These are phyloP conservation scores for Orbilia oligospora DNA, from an alignment of 2,329 filamentous ascomycete genomes.

Conservation along the genomic window DNA sequence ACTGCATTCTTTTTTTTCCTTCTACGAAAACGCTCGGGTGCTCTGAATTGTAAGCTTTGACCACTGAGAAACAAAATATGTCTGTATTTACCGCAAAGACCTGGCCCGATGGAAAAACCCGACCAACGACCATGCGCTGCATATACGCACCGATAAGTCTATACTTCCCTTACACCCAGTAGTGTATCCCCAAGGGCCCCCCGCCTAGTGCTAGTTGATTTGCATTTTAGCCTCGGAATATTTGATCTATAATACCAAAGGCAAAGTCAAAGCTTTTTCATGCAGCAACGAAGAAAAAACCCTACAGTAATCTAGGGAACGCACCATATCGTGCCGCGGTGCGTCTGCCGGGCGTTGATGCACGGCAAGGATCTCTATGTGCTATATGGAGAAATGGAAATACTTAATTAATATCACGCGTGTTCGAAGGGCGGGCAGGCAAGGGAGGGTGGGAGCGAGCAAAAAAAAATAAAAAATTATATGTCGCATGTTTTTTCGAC, in stretches of 20 bases:
- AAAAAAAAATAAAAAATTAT: conserved; percentile 6
- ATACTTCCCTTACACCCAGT: conserved; percentile 29
- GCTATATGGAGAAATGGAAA: conserved; percentile 44
- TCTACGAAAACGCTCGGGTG: conserved; percentile 38
- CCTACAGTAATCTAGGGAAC: conserved; percentile 23
- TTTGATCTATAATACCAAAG: conserved; percentile 45
- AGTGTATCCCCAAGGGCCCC: conserved; percentile 25
- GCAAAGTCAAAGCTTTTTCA: conserved; percentile 36
- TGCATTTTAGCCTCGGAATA: conserved; percentile 61
- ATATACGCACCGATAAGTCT: conserved; percentile 31
- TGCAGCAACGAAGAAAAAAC: conserved; percentile 15
- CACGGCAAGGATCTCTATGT: conserved; percentile 28
- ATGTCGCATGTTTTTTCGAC: conserved; percentile 35
- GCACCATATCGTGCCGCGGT: conserved; percentile 46
- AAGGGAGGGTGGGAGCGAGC: background rate
- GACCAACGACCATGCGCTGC: conserved; percentile 41
- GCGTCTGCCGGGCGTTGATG: conserved; percentile 44
- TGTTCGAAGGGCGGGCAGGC: conserved; percentile 17
- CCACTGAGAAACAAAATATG: conserved; percentile 21
- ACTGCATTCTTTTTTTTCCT: conserved; percentile 32
- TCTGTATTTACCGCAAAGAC: conserved; percentile 56
- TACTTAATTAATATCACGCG: conserved; percentile 46
- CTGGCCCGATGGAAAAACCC: conserved; percentile 25
- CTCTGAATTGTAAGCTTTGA: conserved; percentile 26
- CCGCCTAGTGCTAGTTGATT: conserved; percentile 45